Evolutionary conservation across 2,329 filamentous ascomycete genomes (phyloP), one percentile per base, ranked within the genome.

Genomic region (Rhytidhysteron rufulum): DNA sequence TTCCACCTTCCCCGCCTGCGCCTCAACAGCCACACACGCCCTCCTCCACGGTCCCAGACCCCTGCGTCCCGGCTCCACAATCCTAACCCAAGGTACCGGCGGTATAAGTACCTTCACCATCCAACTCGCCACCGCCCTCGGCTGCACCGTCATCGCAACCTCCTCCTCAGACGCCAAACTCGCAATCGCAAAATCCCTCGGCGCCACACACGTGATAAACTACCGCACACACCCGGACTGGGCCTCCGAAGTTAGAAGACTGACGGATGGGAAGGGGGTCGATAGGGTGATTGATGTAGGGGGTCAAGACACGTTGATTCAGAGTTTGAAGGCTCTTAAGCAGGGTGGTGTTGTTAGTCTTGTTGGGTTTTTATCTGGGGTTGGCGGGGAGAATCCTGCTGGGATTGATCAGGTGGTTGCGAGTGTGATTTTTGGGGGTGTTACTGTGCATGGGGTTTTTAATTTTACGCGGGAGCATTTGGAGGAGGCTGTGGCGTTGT

Each of bases 81-180:
- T 42, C 11, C 31, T 45, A 11, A 22, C 36, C 6, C 40, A 45
- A 18, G 44, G 44, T 7, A 47, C 38, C 4, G 44, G 44, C 10
- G 46, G 47, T 9, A 42, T 49, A 10, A 39, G 31, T 22, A 39
- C 24, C 24, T 38, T 48, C 19, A 41, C 36, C 25, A 42, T 47
- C 18, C 45, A 47, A 30, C 27, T 75, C 39, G 74, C 69, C 11
- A 73, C 71, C 47, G 74, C 73, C 6, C 59, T 61, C 2, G 71
- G 63, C 9, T 67, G 66, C 0, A 65, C 53, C 48, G 71, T 69
- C 2, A 74, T 75, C 22, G 67, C 74, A 31, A 76, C 72, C 0
- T 75, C 72, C 2, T 76, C 74, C 1, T 72, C 68, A 4, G 71
- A 77, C 44, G 48, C 60, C 3, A 78, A 79, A 48, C 62, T 77